Base-by-base conservation (phyloP, 148 eudicot genomes). In the Camellia sinensis region DNA sequence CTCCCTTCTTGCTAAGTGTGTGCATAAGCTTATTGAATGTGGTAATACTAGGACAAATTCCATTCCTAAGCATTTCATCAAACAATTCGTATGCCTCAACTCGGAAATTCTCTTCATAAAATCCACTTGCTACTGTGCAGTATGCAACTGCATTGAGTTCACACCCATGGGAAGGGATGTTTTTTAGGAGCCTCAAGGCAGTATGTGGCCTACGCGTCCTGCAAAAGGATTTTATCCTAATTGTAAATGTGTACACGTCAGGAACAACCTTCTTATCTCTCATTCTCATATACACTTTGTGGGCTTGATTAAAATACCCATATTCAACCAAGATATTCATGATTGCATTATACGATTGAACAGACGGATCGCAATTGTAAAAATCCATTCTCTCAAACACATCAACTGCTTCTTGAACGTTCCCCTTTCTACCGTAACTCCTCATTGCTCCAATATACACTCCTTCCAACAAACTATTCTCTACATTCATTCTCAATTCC, bases 361-460 rank as follows among this genome's bases (percentile, higher is more conserved):
- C 92, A 0, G 94, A 86, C 2, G 91, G 97, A 65, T 92, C 90
- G 43, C 98, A 93, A 48, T 89, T 80, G 74, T 90, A 93, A 75
- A 95, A 95, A 76, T 95, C 99, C 99, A 95, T 95, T 87, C 93
- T 93, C 83, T 95, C 99, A 87, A 95, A 95, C 83, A 93, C 85
- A 74, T 93, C 79, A 45, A 93, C 94, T 1, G 99, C 97, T 77
- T 91, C 93, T 80, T 95, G 97, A 80, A 95, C 82, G 80, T 87
- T 90, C 80, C 86, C 86, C 83, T 86, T 91, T 87, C 80, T 91
- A n/a, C 99, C 99, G 77, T 95, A 95, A 82, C 52, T 85, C 79
- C 88, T 93, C 90, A 95, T 95, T 15, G 89, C 97, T 79, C 89
- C 87, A 73, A 95, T 82, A 83, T 95, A 95, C 80, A 92, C 92